phyloP scores from a whole-genome alignment of 2,329 filamentous ascomycete species.

The Mariannaea elegans region DNA sequence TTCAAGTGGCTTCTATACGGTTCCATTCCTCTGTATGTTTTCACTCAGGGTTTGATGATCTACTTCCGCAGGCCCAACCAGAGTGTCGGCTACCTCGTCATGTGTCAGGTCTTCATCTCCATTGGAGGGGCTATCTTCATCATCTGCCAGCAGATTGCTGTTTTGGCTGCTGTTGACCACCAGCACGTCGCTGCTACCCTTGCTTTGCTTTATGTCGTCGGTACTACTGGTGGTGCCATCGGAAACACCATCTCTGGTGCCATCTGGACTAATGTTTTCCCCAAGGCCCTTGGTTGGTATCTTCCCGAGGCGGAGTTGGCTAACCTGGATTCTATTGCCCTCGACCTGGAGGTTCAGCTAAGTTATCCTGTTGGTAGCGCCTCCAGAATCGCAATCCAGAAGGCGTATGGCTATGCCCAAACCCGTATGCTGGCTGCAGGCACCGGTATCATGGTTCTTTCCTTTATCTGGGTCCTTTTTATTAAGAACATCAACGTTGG shows the following conservation, averaged over 20 bases:
- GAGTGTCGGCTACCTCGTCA: conserved; percentile 54
- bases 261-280: conserved; percentile 39
- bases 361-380: conserved; percentile 55
- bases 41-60: conserved; percentile 54
- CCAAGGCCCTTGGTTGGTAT: conserved; percentile 55
- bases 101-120: conserved; percentile 59
- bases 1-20: conserved; percentile 59
- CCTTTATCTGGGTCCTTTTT: conserved; percentile 50
- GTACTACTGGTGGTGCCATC: conserved; percentile 34
- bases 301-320: conserved; percentile 52
- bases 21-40: conserved; percentile 60
- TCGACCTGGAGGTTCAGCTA: conserved; percentile 59
- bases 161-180: conserved; percentile 39
- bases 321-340: conserved; percentile 59
- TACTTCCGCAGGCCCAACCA: conserved; percentile 40
- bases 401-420: conserved; percentile 63
- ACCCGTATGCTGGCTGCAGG: conserved; percentile 52
- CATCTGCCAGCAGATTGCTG: conserved; percentile 28
- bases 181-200: conserved; percentile 40
- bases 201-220: conserved; percentile 33
- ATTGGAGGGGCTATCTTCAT: conserved; percentile 60
- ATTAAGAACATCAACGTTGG: conserved; percentile 59
- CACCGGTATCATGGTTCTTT: conserved; percentile 40
- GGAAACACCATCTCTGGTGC: conserved; percentile 37
- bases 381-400: conserved; percentile 61